Conservation (phyloP, 164 flowering plant species). For the Dillenia suffruticosa region DNA sequence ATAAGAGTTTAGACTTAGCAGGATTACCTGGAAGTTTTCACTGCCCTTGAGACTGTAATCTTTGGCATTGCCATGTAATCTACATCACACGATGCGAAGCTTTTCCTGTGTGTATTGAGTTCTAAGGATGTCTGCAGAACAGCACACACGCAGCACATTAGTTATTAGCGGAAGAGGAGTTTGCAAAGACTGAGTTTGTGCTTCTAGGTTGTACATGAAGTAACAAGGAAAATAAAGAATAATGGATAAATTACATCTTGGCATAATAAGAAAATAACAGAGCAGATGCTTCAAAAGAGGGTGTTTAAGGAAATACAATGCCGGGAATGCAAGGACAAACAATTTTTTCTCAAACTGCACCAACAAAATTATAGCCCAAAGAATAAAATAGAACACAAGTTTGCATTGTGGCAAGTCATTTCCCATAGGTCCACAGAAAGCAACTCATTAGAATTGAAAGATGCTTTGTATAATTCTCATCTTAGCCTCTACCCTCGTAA, state of each 20-base stretch:
- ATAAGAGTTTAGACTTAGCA: background rate
- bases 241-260: background rate
- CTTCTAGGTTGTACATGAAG: background rate
- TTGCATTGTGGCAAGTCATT: no score
- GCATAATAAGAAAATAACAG: background rate
- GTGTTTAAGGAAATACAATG: no score
- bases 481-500: no score
- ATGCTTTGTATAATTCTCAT: no score
- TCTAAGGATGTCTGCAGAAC: conserved; percentile 38
- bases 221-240: background rate
- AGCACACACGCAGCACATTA: background rate
- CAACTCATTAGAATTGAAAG: no score
- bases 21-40: conserved; percentile 34
- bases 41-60: conserved; percentile 16
- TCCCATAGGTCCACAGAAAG: no score
- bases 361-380: no score
- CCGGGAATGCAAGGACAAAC: no score
- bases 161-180: background rate
- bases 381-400: no score
- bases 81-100: conserved; percentile 17
- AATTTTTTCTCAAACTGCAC: no score
- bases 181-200: background rate
- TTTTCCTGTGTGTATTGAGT: conserved; percentile 25
- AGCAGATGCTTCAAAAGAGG: no score
- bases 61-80: conserved; percentile 26